Conservation (phyloP, 176 grass and related monocot species). For the Eleusine coracana region DNA sequence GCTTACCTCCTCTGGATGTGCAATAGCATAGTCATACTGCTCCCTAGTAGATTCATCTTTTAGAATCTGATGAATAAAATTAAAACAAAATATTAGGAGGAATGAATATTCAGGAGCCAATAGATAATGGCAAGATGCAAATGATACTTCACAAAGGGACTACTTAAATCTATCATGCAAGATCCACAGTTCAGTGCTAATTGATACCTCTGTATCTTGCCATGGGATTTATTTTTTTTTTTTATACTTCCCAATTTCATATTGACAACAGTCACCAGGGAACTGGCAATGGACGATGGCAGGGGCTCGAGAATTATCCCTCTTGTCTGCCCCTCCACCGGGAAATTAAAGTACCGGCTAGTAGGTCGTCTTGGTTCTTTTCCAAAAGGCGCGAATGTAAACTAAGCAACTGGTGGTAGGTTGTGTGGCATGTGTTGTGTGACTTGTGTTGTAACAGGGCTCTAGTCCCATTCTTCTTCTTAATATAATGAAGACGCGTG, state of each 20-base stretch:
- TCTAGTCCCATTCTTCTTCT: too few relatives aligned
- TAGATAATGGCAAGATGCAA: conserved; percentile 12
- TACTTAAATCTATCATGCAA: conserved; percentile 3
- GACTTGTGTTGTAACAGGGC: too few relatives aligned
- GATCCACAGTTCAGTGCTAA: not conserved
- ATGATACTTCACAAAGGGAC: not conserved
- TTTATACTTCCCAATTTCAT: not conserved
- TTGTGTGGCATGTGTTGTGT: too few relatives aligned
- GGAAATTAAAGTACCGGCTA: too few relatives aligned
- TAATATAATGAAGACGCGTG: too few relatives aligned
- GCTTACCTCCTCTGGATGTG: conserved; percentile 94
- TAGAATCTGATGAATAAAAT: conserved; percentile 65
- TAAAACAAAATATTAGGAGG: not conserved
- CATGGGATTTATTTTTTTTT: not conserved
- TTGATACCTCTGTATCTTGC: not conserved
- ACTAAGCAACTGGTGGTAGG: too few relatives aligned
- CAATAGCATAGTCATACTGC: conserved; percentile 98
- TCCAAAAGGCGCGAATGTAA: too few relatives aligned
- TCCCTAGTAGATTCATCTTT: conserved; percentile 91
- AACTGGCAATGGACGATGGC: not conserved
- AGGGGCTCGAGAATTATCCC: too few relatives aligned
- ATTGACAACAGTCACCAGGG: not conserved
- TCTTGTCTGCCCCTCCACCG: too few relatives aligned
- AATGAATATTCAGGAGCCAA: not conserved
- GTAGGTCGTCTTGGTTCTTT: too few relatives aligned